phyloP scores from a whole-genome alignment of 2,329 filamentous ascomycete genomes.

The Fusarium guadeloupense region DNA sequence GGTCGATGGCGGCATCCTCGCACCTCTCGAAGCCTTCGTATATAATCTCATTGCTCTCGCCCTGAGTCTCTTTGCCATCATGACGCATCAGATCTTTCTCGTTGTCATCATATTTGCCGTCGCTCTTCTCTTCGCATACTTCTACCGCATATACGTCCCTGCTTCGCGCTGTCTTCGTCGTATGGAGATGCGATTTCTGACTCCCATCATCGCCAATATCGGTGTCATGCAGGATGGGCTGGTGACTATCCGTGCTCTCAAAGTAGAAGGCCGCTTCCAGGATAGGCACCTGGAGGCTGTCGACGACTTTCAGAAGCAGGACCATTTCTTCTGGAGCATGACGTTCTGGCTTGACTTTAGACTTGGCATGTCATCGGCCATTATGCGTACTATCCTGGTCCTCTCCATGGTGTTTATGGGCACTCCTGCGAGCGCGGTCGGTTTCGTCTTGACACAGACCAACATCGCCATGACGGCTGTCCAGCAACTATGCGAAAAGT shows the following conservation, averaged over 20 bases:
- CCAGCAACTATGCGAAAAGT: slow-evolving; percentile 74
- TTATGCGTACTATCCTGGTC: slow-evolving; percentile 78
- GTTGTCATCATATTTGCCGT: slow-evolving; percentile 75
- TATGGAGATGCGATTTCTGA: slow-evolving; percentile 89
- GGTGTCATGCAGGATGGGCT: slow-evolving; percentile 86
- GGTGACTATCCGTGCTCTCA: slow-evolving; percentile 86
- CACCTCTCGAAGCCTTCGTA: slow-evolving; percentile 75
- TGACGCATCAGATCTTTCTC: slow-evolving; percentile 79
- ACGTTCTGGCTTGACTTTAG: slow-evolving; percentile 87
- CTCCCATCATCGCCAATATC: slow-evolving; percentile 91
- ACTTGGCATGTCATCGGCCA: slow-evolving; percentile 68
- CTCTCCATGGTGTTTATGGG: slow-evolving; percentile 77
- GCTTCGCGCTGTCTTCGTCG: slow-evolving; percentile 84
- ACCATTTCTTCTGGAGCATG: slow-evolving; percentile 94
- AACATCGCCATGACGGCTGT: slow-evolving; percentile 50
- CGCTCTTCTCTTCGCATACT: slow-evolving; percentile 73
- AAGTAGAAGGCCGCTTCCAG: slow-evolving; percentile 81
- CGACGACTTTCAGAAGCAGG: slow-evolving; percentile 91
- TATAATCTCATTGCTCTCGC: slow-evolving; percentile 77
- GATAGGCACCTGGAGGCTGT: slow-evolving; percentile 81
- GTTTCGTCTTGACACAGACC: slow-evolving; percentile 76
- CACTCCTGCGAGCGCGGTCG: slow-evolving; percentile 81
- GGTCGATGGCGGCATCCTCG: slow-evolving; percentile 85
- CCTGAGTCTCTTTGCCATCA: slow-evolving; percentile 79
- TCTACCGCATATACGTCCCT: slow-evolving; percentile 81